Percentiles rank a stretch among this genome's conserved stretches.
Evolutionary conservation across 163 green algal genomes (phyloP).

Genomic region (Scenedesmus sp.): DNA sequence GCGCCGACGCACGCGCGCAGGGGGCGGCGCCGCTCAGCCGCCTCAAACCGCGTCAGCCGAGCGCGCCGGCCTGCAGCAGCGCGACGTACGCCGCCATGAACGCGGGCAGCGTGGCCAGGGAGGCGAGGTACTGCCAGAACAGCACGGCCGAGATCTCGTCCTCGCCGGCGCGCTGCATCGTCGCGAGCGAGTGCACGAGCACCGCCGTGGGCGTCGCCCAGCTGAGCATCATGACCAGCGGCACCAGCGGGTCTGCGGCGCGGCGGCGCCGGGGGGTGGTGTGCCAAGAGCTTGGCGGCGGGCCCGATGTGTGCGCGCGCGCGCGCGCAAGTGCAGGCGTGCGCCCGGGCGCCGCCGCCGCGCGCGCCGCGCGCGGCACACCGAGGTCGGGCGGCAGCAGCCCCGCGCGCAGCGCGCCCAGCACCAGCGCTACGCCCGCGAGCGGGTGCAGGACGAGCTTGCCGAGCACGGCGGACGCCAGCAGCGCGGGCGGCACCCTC

Average conservation of each 20-base stretch:
- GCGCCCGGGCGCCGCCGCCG: too few relatives aligned
- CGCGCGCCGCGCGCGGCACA: not conserved
- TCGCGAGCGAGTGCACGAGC: conserved; percentile 79
- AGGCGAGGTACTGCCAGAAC: conserved; percentile 65
- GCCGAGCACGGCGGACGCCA: not conserved
- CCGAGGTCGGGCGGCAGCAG: not conserved
- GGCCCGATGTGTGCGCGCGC: too few relatives aligned
- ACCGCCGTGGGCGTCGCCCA: conserved; percentile 55
- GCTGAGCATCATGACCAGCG: conserved; percentile 38
- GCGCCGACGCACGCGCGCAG: too few relatives aligned
- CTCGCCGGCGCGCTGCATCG: conserved; percentile 63
- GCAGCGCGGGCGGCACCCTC: not conserved
- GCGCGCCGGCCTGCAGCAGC: conserved; percentile 22
- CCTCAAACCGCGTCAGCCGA: too few relatives aligned
- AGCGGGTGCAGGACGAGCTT: conserved; percentile 43
- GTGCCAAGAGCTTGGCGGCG: too few relatives aligned
- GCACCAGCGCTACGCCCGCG: conserved; percentile 13
- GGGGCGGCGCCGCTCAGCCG: too few relatives aligned
- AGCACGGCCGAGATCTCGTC: conserved; percentile 68
- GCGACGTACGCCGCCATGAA: conserved; percentile 55
- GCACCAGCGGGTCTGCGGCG: not conserved
- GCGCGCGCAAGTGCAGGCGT: too few relatives aligned
- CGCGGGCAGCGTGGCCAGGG: conserved; percentile 52
- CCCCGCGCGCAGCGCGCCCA: not conserved
- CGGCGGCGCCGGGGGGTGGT: too few relatives aligned